Conservation (phyloP, 208 protist species). For the Acanthamoeba sp. region DNA sequence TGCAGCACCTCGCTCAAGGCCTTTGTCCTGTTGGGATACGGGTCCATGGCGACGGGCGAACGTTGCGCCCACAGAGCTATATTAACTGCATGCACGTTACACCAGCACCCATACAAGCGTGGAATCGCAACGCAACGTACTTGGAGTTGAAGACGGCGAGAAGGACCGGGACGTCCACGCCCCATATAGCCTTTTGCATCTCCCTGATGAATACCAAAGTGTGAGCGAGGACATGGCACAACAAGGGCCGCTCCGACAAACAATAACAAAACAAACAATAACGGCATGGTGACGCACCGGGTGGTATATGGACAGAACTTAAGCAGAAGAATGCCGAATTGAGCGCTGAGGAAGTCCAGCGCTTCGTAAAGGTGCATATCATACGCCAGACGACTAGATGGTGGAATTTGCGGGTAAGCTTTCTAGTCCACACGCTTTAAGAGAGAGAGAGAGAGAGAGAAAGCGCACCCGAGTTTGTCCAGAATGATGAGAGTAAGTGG, state of each 20-base stretch:
- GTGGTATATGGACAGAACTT: constrained; percentile 49
- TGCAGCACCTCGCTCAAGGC: too few species aligned
- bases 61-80: too few species aligned
- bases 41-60: too few species aligned
- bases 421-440: too few species aligned
- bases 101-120: neutral
- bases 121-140: neutral
- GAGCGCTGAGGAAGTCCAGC: neutral
- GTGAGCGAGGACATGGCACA: neutral
- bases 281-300: neutral
- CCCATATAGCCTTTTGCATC: constrained; percentile 19
- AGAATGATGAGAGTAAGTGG: constrained; percentile 32
- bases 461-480: constrained; percentile 56
- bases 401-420: neutral
- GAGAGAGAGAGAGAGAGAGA: too few species aligned
- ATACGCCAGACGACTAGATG: neutral
- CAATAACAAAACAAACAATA: neutral
- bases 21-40: too few species aligned
- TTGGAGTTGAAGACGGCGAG: neutral
- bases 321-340: neutral
- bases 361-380: neutral
- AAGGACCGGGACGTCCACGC: constrained; percentile 32
- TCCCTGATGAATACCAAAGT: neutral
- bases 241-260: neutral
- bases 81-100: too few species aligned